Conservation (phyloP, 345 rosid genomes). For the Rhizophora mangle region DNA sequence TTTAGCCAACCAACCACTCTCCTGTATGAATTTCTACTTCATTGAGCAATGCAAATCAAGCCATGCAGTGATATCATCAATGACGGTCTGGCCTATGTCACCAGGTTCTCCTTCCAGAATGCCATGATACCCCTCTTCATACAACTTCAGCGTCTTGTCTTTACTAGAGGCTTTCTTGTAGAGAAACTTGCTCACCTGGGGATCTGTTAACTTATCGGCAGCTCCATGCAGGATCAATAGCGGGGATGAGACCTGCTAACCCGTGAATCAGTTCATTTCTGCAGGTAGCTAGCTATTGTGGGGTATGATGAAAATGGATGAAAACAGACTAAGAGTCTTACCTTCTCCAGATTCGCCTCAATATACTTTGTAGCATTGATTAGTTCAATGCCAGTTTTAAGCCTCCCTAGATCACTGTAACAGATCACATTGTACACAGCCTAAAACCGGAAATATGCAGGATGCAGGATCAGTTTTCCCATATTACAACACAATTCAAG, state of each 20-base stretch:
- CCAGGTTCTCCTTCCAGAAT: constrained; percentile 93
- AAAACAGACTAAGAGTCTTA: constrained; percentile 12
- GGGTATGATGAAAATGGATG: not conserved
- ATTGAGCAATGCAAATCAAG: constrained; percentile 49
- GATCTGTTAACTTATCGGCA: constrained; percentile 86
- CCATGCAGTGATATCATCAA: constrained; percentile 67
- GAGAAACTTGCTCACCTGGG: constrained; percentile 70
- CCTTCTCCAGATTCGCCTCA: constrained; percentile 66
- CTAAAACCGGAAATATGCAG: constrained; percentile 32
- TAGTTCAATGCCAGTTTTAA: constrained; percentile 79
- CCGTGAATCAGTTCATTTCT: constrained; percentile 1
- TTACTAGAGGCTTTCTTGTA: constrained; percentile 64
- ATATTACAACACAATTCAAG: no score
- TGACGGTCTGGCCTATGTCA: constrained; percentile 51
- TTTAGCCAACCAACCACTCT: not conserved
- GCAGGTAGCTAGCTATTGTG: not conserved
- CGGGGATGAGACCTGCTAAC: constrained; percentile 75
- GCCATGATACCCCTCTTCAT: constrained; percentile 80
- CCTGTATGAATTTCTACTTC: constrained; percentile 11
- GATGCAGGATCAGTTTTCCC: no score
- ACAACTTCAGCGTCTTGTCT: constrained; percentile 83
- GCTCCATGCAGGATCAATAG: constrained; percentile 85
- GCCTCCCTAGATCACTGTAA: constrained; percentile 53
- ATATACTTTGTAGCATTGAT: constrained; percentile 67
- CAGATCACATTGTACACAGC: constrained; percentile 71